phyloP scores from a whole-genome alignment of 208 protist genomes.

The Wallacemonas sp. region DNA sequence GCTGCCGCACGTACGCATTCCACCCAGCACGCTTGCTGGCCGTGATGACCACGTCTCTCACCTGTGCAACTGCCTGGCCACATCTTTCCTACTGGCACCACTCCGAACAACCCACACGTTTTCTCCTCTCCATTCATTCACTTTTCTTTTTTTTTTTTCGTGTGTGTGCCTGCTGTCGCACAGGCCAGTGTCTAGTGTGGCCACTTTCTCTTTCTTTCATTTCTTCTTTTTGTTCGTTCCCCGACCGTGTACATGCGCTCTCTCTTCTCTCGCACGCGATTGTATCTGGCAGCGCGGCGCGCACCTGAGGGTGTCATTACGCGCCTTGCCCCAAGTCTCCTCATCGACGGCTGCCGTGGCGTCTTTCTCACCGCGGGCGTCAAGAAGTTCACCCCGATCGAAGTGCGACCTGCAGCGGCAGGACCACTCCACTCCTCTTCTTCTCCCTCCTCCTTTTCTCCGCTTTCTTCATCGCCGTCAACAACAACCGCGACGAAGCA shows the following conservation, averaged over 20 bases:
- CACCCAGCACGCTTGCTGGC: no score
- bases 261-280: neutral
- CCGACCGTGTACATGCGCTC: no score
- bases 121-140: neutral
- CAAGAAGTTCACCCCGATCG: slow-evolving; percentile 79
- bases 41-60: no score
- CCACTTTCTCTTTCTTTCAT: slow-evolving; percentile 14
- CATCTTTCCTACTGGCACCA: no score
- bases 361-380: slow-evolving; percentile 54
- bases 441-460: neutral
- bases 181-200: no score
- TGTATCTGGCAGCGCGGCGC: neutral
- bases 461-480: neutral
- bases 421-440: neutral
- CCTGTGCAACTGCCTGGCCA: no score
- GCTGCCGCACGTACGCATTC: no score
- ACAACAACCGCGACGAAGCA: neutral
- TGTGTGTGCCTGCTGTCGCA: slow-evolving; percentile 1
- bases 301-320: slow-evolving; percentile 30
- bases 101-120: no score
- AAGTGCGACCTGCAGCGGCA: slow-evolving; percentile 39
- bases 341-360: slow-evolving; percentile 48
- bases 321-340: slow-evolving; percentile 45
- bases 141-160: neutral
- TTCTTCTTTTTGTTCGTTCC: no score